Percentiles rank a stretch among this genome's conserved stretches.
Evolutionary conservation across 2,329 filamentous ascomycete genomes (phyloP).

Genomic region (Penicillium sumatraense): DNA sequence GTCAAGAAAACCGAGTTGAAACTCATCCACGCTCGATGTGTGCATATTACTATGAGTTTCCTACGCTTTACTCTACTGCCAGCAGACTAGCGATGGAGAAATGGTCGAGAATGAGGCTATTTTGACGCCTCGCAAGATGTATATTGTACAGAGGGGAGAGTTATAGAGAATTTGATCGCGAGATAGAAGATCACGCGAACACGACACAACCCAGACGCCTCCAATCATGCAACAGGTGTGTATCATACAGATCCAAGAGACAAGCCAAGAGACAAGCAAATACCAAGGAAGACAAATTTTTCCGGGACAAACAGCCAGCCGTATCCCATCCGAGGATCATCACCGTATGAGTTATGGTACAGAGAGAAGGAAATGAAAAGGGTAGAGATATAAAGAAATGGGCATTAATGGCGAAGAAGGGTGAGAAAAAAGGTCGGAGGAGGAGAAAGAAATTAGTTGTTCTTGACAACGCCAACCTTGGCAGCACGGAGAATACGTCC

Average conservation of each 20-base stretch:
- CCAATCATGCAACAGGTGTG: conserved; percentile 34
- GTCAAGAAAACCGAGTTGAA: too few relatives aligned
- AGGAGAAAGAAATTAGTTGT: conserved; percentile 49
- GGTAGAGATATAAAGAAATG: conserved; percentile 10
- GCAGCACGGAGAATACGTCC: conserved; percentile 86
- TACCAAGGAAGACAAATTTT: conserved; percentile 28
- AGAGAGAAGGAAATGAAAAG: conserved; percentile 29
- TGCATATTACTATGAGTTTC: too few relatives aligned
- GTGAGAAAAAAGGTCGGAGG: not conserved
- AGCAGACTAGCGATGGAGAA: not conserved
- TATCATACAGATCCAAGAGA: conserved; percentile 42
- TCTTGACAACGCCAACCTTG: conserved; percentile 96
- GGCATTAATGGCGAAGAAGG: conserved; percentile 9
- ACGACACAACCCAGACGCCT: conserved; percentile 34
- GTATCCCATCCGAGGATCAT: conserved; percentile 31
- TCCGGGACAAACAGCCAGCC: conserved; percentile 26
- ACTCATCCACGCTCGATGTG: too few relatives aligned
- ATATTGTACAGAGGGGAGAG: conserved; percentile 42
- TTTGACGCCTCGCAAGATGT: conserved; percentile 17
- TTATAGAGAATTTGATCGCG: conserved; percentile 23
- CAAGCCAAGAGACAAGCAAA: conserved; percentile 33
- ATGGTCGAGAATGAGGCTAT: conserved; percentile 15
- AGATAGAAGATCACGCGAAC: conserved; percentile 22
- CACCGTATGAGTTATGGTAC: conserved; percentile 42
- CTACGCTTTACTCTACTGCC: too few relatives aligned